A percentile compares a stretch with the other conserved stretches of the same genome.
Evolutionary conservation across 768 basidiomycete genomes (phyloP).

Genomic region (Calocera cornea): DNA sequence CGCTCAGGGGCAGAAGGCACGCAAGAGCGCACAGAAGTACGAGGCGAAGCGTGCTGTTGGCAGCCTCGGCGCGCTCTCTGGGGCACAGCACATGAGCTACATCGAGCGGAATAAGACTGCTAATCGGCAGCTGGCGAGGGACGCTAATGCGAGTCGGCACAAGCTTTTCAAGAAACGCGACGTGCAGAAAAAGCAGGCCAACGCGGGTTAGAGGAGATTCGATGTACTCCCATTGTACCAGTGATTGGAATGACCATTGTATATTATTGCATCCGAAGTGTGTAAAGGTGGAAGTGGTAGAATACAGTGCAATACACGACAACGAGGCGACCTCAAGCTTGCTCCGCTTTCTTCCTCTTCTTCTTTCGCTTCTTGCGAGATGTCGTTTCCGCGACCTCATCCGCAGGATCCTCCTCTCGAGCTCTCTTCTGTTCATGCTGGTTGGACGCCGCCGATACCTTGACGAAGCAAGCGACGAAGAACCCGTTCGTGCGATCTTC

Average conservation of each 20-base stretch:
- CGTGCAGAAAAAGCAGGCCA: slow-evolving; percentile 48
- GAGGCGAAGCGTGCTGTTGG: slow-evolving; percentile 30
- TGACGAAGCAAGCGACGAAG: slow-evolving; percentile 91
- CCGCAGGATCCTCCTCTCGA: slow-evolving; percentile 4
- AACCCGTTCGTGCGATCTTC: slow-evolving; percentile 92
- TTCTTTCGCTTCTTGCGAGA: slow-evolving; percentile 1
- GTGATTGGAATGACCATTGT: neutral
- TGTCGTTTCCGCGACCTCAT: neutral
- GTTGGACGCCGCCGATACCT: neutral
- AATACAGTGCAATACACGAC: too few relatives aligned
- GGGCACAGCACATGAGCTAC: slow-evolving; percentile 85
- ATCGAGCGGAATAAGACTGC: slow-evolving; percentile 83
- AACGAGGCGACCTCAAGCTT: neutral
- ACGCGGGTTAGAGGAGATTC: slow-evolving; percentile 10
- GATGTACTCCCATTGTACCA: too few relatives aligned
- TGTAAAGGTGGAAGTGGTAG: too few relatives aligned
- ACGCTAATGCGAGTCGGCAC: slow-evolving; percentile 38
- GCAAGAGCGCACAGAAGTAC: neutral
- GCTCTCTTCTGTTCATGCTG: neutral
- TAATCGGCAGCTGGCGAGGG: slow-evolving; percentile 48
- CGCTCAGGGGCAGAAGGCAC: neutral
- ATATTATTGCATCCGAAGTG: neutral
- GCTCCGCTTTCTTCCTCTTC: neutral
- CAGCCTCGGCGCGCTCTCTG: slow-evolving; percentile 69
- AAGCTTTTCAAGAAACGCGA: slow-evolving; percentile 75